Conservation (phyloP, 2,329 filamentous ascomycete species). For the Botrytis paeoniae region DNA sequence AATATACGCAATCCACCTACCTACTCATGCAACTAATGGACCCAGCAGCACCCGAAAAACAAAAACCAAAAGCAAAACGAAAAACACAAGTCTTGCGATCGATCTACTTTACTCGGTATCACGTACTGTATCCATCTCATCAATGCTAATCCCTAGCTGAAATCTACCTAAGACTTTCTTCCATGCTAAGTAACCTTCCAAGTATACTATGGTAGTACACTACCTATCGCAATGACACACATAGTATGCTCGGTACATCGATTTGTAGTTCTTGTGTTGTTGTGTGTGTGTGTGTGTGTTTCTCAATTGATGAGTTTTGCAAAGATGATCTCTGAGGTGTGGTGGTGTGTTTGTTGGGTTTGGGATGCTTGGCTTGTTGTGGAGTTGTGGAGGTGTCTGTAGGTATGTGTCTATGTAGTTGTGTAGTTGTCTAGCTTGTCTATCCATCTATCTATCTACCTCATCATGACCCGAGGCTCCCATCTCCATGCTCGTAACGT, state of each 20-base stretch:
- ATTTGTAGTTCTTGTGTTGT: background rate
- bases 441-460: background rate
- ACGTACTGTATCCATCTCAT: background rate
- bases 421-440: background rate
- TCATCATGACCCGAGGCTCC: background rate
- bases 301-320: background rate
- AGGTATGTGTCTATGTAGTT: background rate
- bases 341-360: background rate
- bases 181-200: background rate
- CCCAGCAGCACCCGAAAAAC: background rate
- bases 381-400: background rate
- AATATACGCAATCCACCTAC: background rate
- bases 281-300: background rate
- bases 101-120: background rate
- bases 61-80: background rate
- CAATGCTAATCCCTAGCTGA: background rate
- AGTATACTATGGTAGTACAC: background rate
- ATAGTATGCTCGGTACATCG: background rate
- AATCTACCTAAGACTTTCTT: background rate
- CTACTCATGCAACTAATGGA: background rate
- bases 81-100: background rate
- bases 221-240: background rate
- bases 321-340: background rate
- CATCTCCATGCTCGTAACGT: background rate
- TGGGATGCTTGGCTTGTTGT: background rate